A percentile compares a stretch with the other conserved stretches of the same genome.
Conservation (phyloP, 2,329 filamentous ascomycete genomes). For the Colletotrichum simmondsii region DNA sequence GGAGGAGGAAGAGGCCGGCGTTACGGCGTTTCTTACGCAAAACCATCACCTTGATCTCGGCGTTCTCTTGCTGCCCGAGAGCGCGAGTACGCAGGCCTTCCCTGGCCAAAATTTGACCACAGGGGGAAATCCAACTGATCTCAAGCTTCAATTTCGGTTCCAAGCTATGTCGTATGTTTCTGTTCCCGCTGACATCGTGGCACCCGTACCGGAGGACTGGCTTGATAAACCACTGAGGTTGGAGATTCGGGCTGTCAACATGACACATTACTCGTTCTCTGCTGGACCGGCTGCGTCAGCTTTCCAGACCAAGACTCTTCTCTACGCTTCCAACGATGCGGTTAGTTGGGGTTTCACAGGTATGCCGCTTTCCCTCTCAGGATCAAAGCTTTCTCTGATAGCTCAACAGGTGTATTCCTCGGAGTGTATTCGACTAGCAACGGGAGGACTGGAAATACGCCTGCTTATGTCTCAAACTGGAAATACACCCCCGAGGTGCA, state of each 20-base stretch:
- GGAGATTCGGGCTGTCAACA: constrained; percentile 55
- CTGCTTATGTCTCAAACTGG: constrained; percentile 61
- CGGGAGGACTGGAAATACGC: constrained; percentile 53
- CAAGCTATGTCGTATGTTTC: constrained; percentile 53
- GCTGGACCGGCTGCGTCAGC: constrained; percentile 45
- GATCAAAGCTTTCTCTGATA: neutral
- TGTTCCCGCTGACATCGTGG: constrained; percentile 48
- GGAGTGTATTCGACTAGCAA: constrained; percentile 65
- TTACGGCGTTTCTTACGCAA: constrained; percentile 64
- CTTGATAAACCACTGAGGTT: constrained; percentile 46
- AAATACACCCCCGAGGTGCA: constrained; percentile 52
- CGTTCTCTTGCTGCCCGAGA: constrained; percentile 39
- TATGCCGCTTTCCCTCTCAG: constrained; percentile 36
- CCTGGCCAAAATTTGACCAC: constrained; percentile 1
- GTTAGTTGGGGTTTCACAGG: constrained; percentile 43
- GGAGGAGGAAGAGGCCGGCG: constrained; percentile 60
- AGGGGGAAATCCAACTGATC: constrained; percentile 11
- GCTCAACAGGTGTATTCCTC: constrained; percentile 54
- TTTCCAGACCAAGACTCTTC: constrained; percentile 46
- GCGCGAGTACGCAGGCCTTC: neutral
- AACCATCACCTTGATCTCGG: constrained; percentile 63
- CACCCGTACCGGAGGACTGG: constrained; percentile 53
- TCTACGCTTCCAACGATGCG: constrained; percentile 40
- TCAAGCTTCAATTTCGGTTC: constrained; percentile 56
- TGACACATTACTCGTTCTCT: constrained; percentile 56